Conservation (phyloP, 106 monocot species). For the Xerophyta viscosa region DNA sequence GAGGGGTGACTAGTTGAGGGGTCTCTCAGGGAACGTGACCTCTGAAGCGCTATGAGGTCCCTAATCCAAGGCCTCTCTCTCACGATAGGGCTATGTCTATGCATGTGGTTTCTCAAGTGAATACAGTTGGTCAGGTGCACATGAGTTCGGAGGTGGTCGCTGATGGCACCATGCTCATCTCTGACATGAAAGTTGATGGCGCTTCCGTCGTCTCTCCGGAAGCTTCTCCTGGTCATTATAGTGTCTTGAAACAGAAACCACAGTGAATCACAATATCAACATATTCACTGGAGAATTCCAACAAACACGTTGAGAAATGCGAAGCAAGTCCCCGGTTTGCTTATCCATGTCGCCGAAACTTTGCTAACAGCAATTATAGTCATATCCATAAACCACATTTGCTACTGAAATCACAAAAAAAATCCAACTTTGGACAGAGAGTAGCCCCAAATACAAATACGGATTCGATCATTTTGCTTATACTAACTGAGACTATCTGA, state of each 20-base stretch:
- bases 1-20: slow-evolving; percentile 79
- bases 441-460: too few species aligned
- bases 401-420: too few species aligned
- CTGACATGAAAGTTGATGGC: slow-evolving; percentile 7
- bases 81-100: slow-evolving; percentile 41
- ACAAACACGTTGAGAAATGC: background rate
- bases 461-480: too few species aligned
- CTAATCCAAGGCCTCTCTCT: slow-evolving; percentile 61
- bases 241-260: background rate
- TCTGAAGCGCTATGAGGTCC: slow-evolving; percentile 73
- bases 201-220: background rate
- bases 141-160: slow-evolving; percentile 59
- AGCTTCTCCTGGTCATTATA: too few species aligned
- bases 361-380: too few species aligned
- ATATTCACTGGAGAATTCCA: background rate
- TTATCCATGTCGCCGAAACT: too few species aligned
- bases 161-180: slow-evolving; percentile 18
- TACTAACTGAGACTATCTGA: too few species aligned
- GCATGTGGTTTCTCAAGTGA: slow-evolving; percentile 74
- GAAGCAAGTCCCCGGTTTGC: too few species aligned
- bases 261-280: background rate
- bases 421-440: too few species aligned
- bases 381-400: too few species aligned
- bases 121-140: slow-evolving; percentile 92
- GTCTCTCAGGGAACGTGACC: slow-evolving; percentile 76